Conservation (phyloP, 345 rosid genomes). For the Leavenworthia alabamica region DNA sequence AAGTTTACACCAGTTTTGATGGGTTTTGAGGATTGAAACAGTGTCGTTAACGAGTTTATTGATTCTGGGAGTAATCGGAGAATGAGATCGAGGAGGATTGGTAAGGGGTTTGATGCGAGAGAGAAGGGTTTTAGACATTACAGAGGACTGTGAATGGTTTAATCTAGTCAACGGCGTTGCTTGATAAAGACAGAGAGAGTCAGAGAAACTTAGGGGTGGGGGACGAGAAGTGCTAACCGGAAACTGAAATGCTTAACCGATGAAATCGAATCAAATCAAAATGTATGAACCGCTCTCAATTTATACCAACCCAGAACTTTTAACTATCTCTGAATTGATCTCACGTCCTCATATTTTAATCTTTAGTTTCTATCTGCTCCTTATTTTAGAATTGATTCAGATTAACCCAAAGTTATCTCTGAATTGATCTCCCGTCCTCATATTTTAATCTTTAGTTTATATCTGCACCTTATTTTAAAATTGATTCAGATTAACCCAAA, state of each 20-base stretch:
- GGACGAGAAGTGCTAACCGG: not conserved
- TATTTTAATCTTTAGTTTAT: not conserved
- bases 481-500: not conserved
- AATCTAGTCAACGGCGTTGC: constrained; percentile 11
- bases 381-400: not conserved
- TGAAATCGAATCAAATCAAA: not conserved
- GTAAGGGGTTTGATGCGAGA: constrained; percentile 62
- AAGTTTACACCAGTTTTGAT: constrained; percentile 39
- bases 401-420: not conserved
- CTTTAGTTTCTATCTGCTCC: not conserved
- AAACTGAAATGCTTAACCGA: not conserved
- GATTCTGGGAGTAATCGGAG: constrained; percentile 33
- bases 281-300: too few relatives aligned
- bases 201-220: too few relatives aligned
- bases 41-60: constrained; percentile 41
- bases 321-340: too few relatives aligned
- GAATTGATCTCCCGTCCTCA: too few relatives aligned
- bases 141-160: not conserved
- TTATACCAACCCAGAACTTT: too few relatives aligned
- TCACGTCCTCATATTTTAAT: not conserved
- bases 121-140: constrained; percentile 70
- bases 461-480: not conserved
- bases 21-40: constrained; percentile 48
- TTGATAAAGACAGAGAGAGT: not conserved
- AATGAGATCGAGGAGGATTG: constrained; percentile 18